Evolutionary conservation across 2,329 filamentous ascomycete species (phyloP), one percentile per base, ranked within the genome.

Genomic region (Ophiostoma angusticollis): DNA sequence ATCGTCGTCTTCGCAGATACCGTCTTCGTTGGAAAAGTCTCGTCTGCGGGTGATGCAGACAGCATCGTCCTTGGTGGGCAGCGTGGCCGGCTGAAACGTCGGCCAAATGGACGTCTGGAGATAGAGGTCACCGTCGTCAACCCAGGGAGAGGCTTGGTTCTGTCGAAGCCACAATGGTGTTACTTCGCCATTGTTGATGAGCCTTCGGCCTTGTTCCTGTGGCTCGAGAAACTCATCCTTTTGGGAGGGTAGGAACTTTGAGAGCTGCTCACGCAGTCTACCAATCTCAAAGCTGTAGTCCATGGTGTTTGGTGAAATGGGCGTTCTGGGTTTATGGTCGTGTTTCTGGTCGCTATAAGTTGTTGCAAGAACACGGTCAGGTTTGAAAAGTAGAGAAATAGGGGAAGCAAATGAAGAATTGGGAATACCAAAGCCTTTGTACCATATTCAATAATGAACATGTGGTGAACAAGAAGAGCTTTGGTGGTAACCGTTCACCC

Each of bases 101-200:
- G 35, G 33, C 41, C 41, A 40, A 21, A 38, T 13, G 11, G 41
- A 40, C 4, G 22, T 33, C 22, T 40, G 25, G 18, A 41, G n/a
- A 11, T 39, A 11, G 11, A 44, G 23, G 4, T 3, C 21, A 9
- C 27, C 29, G 14, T 37, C 28, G 21, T n/a, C n/a, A n/a, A n/a
- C n/a, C n/a, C n/a, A n/a, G n/a, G n/a, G n/a, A n/a, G n/a, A n/a
- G n/a, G n/a, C n/a, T n/a, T n/a, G 23, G 14, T 6, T 11, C 30
- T 7, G 35, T 7, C 4, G 14, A 3, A 5, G 17, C 5, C 14
- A 21, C 13, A 5, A 16, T 11, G 27, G 21, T 29, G n/a, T 18
- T 16, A 18, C 16, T 7, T 21, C 28, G 2, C 31, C 31, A 14
- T 31, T 29, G 40, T 37, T 23, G 31, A 28, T 35, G n/a, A n/a